phyloP scores from a whole-genome alignment of 345 rosid species.

The Populus pruinosa region DNA sequence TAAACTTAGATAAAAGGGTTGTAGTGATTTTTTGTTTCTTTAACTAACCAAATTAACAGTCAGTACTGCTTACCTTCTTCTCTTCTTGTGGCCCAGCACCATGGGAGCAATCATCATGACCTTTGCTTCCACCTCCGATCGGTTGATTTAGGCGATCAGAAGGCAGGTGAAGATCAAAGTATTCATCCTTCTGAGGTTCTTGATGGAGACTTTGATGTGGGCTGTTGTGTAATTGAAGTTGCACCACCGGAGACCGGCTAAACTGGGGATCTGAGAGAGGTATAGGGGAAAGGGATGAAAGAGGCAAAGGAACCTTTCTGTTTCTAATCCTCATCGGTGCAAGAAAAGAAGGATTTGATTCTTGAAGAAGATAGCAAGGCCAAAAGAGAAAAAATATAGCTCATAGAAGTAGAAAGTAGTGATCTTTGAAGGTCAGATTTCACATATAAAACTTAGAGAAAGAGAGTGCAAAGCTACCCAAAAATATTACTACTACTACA shows the following conservation, averaged over 20 bases:
- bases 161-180: constrained; percentile 16
- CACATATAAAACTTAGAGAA: not conserved
- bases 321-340: constrained; percentile 91
- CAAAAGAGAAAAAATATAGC: not conserved
- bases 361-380: not conserved
- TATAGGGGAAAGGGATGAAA: constrained; percentile 70
- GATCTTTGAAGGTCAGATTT: constrained; percentile 24
- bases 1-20: not conserved
- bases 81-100: constrained; percentile 1
- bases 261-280: constrained; percentile 80
- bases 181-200: not conserved
- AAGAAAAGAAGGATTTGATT: constrained; percentile 3
- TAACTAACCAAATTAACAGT: constrained; percentile 33
- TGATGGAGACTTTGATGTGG: constrained; percentile 12
- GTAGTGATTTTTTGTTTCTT: not conserved
- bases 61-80: constrained; percentile 21
- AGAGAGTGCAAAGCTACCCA: constrained; percentile 29
- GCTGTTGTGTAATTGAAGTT: constrained; percentile 29
- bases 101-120: constrained; percentile 14
- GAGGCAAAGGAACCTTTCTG: constrained; percentile 67
- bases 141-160: constrained; percentile 40
- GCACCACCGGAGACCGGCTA: constrained; percentile 51
- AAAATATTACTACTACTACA: not conserved
- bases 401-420: not conserved
- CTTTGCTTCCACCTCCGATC: constrained; percentile 27